Base-by-base conservation (phyloP, 2,329 filamentous ascomycete species). In the Penicillium sp. region DNA sequence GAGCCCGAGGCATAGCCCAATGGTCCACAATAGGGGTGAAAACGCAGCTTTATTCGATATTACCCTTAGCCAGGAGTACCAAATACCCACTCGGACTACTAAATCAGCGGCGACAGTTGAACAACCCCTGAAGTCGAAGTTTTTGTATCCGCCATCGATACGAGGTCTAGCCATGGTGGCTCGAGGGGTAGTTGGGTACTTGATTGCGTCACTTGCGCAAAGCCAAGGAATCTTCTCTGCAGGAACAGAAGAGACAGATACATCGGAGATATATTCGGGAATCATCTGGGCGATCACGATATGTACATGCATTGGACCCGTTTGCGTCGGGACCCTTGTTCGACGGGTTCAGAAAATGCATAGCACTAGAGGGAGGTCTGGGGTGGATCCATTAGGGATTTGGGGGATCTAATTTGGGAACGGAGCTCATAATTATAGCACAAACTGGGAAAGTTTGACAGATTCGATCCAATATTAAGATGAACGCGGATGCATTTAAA, bases 131-230 rank as follows among this genome's bases (percentile, higher is more conserved):
- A 84, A 82, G 48, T 83, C 86, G 0, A 72, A 81, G 3, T 91
- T 88, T 0, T 74, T 90, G 1, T 88, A 91, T 59, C 88, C 89
- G 0, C 81, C 86, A 0, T 79, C 82, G 0, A 85, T 93, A 3
- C 74, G 93, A 0, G 86, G 86, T 0, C 77, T 82, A 19, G 84
- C 84, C 3, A 93, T 93, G 90, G 83, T 89, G 0, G 85, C 90
- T 0, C 80, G 90, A n/a, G 90, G 90, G 0, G 90, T 95, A 69
- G 90, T 93, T 33, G 89, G 90, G 0, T 91, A 91, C 59, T 71
- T 93, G 44, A 90, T 95, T 59, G 86, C 87, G 1, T 85, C 87
- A 0, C 71, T 92, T 0, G 88, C 88, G 0, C 81, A 90, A 64
- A 80, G 74, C 5, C 74, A 77, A 14, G 79, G 80, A 0, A 75